Base-by-base conservation (phyloP, 108 stramenopile species). In the Schizochytrium sp. region DNA sequence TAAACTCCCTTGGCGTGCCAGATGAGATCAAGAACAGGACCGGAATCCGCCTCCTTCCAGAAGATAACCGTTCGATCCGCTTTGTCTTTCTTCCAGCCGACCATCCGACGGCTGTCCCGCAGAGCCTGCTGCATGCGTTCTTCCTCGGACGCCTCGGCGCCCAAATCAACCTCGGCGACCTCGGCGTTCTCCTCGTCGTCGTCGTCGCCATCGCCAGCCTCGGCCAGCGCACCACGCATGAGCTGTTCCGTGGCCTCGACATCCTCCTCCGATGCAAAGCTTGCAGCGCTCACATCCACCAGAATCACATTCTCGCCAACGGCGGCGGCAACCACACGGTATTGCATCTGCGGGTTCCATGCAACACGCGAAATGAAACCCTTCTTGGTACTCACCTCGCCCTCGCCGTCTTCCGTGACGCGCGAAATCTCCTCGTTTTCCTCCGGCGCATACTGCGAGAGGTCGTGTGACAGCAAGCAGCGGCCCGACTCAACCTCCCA, bases 1-100 rank as follows among this genome's bases (percentile, higher is more conserved):
- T 99, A 99, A 90, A 98, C 99, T 10, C 99, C 99, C 93, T 97
- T 98, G 6, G 90, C 87, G 90, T 99, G 99, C 98, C 98, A 99
- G 29, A 92, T 91, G 23, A 96, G 92, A 23, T 89, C 93, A 25
- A 93, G 88, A 60, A 96, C 94, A 60, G 95, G 95, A 6, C 91
- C 90, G 55, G 93, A 55, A 19, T 23, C 92, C 5, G 16, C 53
- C 47, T 87, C 69, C 88, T 83, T 83, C 23, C n/a, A 83, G n/a
- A 41, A 69, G 63, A 69, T 69, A 14, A 69, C 41, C 63, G 41
- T 41, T 8, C 25, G 63, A 8, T 18, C 41, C 10, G 25, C 63
- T 1, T 69, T 23, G 25, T 69, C 63, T 8, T 23, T 14, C 41
- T 69, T 69, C 45, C 76, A 83, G 76, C 76, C 51, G 12, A 83